phyloP scores from a whole-genome alignment of 1,284 basidiomycete species.

The Mycosarcoma mackinlayi region DNA sequence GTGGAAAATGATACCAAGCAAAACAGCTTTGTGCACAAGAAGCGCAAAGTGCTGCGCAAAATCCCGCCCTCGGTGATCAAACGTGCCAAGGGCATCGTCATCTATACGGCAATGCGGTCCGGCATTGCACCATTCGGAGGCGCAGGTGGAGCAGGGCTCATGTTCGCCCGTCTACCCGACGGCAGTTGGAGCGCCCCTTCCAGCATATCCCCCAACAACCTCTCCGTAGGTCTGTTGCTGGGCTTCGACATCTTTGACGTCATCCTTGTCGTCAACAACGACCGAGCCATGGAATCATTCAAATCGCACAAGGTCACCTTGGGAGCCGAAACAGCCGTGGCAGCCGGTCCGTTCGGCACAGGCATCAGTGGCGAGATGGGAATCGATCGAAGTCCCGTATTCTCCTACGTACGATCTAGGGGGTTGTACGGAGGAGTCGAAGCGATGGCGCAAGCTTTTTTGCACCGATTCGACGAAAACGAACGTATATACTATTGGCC shows the following conservation, averaged over 20 bases:
- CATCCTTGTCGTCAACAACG: conserved; percentile 70
- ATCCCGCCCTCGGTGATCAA: conserved; percentile 72
- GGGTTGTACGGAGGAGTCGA: conserved; percentile 67
- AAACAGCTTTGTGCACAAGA: conserved; percentile 66
- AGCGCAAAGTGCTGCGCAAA: conserved; percentile 71
- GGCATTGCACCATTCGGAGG: conserved; percentile 73
- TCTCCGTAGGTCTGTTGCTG: conserved; percentile 66
- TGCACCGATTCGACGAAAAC: conserved; percentile 65
- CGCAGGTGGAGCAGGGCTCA: conserved; percentile 71
- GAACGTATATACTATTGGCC: conserved; percentile 67
- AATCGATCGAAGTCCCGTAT: conserved; percentile 63
- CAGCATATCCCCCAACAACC: conserved; percentile 71
- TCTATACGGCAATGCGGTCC: conserved; percentile 71
- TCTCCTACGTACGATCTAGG: conserved; percentile 66
- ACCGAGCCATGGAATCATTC: conserved; percentile 72
- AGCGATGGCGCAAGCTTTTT: conserved; percentile 60
- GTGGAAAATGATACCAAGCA: conserved; percentile 41
- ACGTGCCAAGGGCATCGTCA: conserved; percentile 69
- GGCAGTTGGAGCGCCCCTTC: conserved; percentile 71
- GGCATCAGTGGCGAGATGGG: conserved; percentile 71
- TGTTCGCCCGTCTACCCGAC: conserved; percentile 60
- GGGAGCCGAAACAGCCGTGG: conserved; percentile 71
- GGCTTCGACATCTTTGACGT: conserved; percentile 65
- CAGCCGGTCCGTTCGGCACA: conserved; percentile 72
- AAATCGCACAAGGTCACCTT: conserved; percentile 72